Percentiles rank a stretch among this genome's conserved stretches.
phyloP scores from a whole-genome alignment of 2,329 filamentous ascomycete species.

The Chalara sp. region DNA sequence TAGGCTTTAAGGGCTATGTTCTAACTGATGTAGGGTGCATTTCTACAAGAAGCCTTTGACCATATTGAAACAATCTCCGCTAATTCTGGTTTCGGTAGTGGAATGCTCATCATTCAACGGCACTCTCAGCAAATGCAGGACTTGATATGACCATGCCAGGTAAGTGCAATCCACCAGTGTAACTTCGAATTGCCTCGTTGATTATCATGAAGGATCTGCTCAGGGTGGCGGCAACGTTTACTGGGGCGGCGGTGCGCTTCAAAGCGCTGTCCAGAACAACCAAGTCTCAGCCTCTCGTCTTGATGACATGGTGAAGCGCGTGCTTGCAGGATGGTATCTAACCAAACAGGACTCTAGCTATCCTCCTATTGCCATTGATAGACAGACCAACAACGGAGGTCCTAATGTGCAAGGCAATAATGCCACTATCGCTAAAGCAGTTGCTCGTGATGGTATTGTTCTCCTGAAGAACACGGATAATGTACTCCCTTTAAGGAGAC shows the following conservation, averaged over 20 bases:
- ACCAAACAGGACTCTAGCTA: not conserved
- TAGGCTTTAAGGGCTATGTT: slow-evolving; percentile 24
- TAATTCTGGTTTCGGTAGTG: not conserved
- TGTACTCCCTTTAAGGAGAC: slow-evolving; percentile 67
- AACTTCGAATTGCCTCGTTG: too few relatives aligned
- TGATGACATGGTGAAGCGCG: slow-evolving; percentile 27
- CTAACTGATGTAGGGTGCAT: slow-evolving; percentile 10
- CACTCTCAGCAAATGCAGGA: slow-evolving; percentile 29
- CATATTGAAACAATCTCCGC: too few relatives aligned
- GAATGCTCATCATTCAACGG: slow-evolving; percentile 14
- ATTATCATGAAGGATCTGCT: too few relatives aligned
- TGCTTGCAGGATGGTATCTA: not conserved
- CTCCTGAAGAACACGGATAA: slow-evolving; percentile 74
- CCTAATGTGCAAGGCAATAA: slow-evolving; percentile 32
- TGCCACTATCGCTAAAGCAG: slow-evolving; percentile 51
- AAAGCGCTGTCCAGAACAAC: slow-evolving; percentile 40
- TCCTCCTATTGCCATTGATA: not conserved
- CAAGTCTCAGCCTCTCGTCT: slow-evolving; percentile 34
- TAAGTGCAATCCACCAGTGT: too few relatives aligned
- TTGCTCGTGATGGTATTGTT: slow-evolving; percentile 48
- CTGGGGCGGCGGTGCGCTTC: slow-evolving; percentile 14
- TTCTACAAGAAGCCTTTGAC: too few relatives aligned
- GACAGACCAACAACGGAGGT: not conserved
- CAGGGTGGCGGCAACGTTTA: not conserved
- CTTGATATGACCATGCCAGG: slow-evolving; percentile 48